Evolutionary conservation across 163 green algal species (phyloP), one percentile per base, ranked within the genome.

Genomic region (Prototheca cutis): DNA sequence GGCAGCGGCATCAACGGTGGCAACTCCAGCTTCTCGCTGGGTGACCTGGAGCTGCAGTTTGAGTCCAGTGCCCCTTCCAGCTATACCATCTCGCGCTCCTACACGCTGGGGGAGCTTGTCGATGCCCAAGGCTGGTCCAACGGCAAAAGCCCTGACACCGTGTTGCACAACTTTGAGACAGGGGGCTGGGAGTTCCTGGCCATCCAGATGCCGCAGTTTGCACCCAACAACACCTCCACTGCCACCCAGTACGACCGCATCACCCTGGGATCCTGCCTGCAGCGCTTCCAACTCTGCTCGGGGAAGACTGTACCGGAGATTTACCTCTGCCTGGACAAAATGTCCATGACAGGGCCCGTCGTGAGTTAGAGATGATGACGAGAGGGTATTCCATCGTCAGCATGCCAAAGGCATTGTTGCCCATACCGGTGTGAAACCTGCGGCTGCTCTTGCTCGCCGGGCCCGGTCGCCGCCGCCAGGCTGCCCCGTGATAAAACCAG

Each of bases 231-330:
- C 48, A 33, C 48, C 42, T 8, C 6, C 24, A 5, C 21, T 25
- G 48, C 24, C 48, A 32, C n/a, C n/a, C n/a, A 54, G 52, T 58
- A 58, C 52, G 30, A 58, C 52, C 52, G 52, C 30, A 58, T 58
- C 29, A 58, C 52, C 10, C 13, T 58, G 4, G 52, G 52, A 29
- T 58, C 28, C 23, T 58, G 52, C 52, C 52, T 58, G 10, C 52
- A 58, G 29, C 27, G 18, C 28, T 58, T 58, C 29, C 29, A 58
- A 15, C 28, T 32, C 18, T 58, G 52, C 29, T 27, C 15, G 1
- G 52, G 30, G 7, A 23, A 19, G 7, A 58, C 8, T 10, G 18
- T 40, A 13, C 52, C 52, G 0, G 27, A 40, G 29, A 32, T 58
- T 8, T 45, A 40, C 52, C 28, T 58, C 7, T 58, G 52, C 29